These are phyloP conservation scores for Kodamaea neixiangensis DNA, from an alignment of 805 yeast genomes.

Conservation along the genomic window DNA sequence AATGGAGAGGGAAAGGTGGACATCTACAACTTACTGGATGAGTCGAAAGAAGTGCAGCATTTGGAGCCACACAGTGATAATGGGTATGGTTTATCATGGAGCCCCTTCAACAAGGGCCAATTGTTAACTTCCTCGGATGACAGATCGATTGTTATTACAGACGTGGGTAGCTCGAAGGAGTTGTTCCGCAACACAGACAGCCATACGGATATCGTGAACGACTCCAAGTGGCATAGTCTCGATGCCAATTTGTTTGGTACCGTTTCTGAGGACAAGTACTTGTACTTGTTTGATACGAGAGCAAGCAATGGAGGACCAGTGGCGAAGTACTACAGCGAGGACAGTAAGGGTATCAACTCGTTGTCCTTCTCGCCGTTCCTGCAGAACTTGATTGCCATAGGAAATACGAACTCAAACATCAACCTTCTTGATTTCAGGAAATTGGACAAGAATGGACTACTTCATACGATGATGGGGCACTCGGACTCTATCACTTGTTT, in stretches of 20 bases:
- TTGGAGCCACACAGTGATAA: slow-evolving; percentile 60
- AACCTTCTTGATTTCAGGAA: slow-evolving; percentile 65
- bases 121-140: slow-evolving; percentile 70
- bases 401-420: slow-evolving; percentile 67
- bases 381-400: slow-evolving; percentile 61
- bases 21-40: slow-evolving; percentile 46
- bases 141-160: slow-evolving; percentile 62
- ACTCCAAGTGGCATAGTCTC: slow-evolving; percentile 68
- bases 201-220: slow-evolving; percentile 69
- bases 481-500: slow-evolving; percentile 68
- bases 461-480: slow-evolving; percentile 82
- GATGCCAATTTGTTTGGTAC: slow-evolving; percentile 59
- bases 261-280: slow-evolving; percentile 68
- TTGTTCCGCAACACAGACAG: slow-evolving; percentile 17
- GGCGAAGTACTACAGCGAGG: slow-evolving; percentile 24
- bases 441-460: slow-evolving; percentile 32
- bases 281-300: slow-evolving; percentile 58
- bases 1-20: slow-evolving; percentile 65
- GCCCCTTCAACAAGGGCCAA: slow-evolving; percentile 45
- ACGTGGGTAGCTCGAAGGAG: slow-evolving; percentile 27
- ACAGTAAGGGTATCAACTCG: slow-evolving; percentile 54
- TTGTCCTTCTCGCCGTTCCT: slow-evolving; percentile 67
- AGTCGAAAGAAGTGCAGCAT: slow-evolving; percentile 26
- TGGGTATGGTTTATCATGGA: slow-evolving; percentile 79
- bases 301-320: slow-evolving; percentile 24